Evolutionary conservation across 345 rosid genomes (phyloP).

Genomic region (Physaria fendleri): DNA sequence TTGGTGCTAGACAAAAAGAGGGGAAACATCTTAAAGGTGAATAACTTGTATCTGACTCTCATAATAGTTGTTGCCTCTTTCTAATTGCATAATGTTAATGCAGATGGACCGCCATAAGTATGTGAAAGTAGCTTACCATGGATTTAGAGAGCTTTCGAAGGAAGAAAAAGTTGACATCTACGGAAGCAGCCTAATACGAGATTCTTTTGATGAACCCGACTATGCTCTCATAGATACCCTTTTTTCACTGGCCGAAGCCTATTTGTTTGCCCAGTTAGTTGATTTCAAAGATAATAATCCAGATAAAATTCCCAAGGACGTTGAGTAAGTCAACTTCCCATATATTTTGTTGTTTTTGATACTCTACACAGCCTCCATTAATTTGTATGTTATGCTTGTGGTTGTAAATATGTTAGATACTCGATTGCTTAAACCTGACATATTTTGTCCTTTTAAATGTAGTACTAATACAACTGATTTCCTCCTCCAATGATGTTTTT

Average conservation of each 20-base stretch:
- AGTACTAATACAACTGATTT: no score
- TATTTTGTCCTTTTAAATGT: no score
- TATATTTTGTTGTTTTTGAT: not conserved
- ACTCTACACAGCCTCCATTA: no score
- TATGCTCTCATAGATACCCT: slow-evolving; percentile 96
- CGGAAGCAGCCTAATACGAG: slow-evolving; percentile 75
- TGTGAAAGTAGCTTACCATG: slow-evolving; percentile 97
- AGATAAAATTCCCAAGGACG: slow-evolving; percentile 47
- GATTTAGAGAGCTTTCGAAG: slow-evolving; percentile 83
- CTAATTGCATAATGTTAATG: slow-evolving; percentile 10
- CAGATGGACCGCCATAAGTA: slow-evolving; percentile 99
- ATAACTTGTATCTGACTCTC: not conserved
- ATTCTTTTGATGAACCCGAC: slow-evolving; percentile 93
- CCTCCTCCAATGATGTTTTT: no score
- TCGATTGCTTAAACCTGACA: no score
- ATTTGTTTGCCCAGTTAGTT: slow-evolving; percentile 94
- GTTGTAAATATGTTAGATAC: not conserved
- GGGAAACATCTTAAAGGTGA: slow-evolving; percentile 95
- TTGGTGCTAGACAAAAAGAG: slow-evolving; percentile 93
- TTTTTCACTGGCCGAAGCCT: slow-evolving; percentile 93
- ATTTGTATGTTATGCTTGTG: not conserved
- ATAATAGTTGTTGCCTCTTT: not conserved
- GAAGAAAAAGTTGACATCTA: slow-evolving; percentile 84
- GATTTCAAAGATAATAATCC: slow-evolving; percentile 80
- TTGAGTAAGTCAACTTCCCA: slow-evolving; percentile 51